Evolutionary conservation across 1,284 basidiomycete species (phyloP), one percentile per base, ranked within the genome.

Genomic region (Ceratobasidium sp.): DNA sequence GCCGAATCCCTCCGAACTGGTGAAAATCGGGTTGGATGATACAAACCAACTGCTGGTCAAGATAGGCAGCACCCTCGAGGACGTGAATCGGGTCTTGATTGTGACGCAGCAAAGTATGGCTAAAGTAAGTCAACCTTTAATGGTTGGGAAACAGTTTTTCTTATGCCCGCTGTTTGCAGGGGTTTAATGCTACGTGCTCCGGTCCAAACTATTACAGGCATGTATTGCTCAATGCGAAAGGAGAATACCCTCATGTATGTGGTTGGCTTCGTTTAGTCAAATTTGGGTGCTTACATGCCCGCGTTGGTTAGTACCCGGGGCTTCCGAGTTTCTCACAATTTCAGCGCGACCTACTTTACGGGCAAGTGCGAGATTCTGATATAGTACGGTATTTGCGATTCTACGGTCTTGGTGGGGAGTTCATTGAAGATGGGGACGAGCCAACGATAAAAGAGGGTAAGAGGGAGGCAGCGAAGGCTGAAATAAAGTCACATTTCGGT

Each of bases 71-170:
- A 22, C 11, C 11, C 9, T 62, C 14, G 41, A 72, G 16, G 39
- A 62, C 24, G 43, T 72, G 13, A 61, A 61, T 14, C 37, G 41
- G 46, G 29, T 61, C 19, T 37, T 72, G 68, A 27, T 72, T 34
- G 37, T 24, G 16, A 22, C 41, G 8, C 68, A 72, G 43, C 39
- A 72, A n/a, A 31, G 24, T 34, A 19, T 41, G n/a, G 53, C 41
- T 5, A 11, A 37, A 7, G 66, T 69, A 62, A 24, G 59, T 5
- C 14, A 4, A 24, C 27, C 22, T n/a, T 14, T 3, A 24, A 29
- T 27, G 37, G 7, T n/a, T 16, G 2, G 16, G 16, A 48, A 16
- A 27, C 24, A 14, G 19, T 9, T 1, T 6, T n/a, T 27, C 5
- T 56, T 3, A 9, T 56, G 11, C 31, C 14, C 9, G 9, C 14